Conservation (phyloP, 1,284 basidiomycete species). For the Ustilago vetiveriae region DNA sequence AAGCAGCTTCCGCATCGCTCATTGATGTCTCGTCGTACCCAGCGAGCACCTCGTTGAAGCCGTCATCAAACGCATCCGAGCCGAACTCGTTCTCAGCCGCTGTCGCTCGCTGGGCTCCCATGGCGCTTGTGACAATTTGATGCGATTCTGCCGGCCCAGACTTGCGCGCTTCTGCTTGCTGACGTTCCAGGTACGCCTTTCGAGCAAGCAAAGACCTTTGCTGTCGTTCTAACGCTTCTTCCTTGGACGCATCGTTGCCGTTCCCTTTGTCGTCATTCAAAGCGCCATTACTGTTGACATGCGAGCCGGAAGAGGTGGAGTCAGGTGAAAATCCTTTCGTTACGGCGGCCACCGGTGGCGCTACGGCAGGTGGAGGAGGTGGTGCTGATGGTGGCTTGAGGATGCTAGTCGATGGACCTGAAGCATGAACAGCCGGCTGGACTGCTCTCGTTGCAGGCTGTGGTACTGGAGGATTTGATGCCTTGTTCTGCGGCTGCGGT, state of each 20-base stretch:
- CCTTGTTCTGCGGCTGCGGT: background rate
- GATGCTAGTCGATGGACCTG: background rate
- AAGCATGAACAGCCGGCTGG: background rate
- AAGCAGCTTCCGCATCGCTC: slow-evolving; percentile 38
- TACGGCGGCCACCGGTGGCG: background rate
- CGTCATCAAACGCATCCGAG: slow-evolving; percentile 39
- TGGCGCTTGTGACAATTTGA: slow-evolving; percentile 2
- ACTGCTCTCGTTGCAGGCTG: background rate
- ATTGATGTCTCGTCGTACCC: slow-evolving; percentile 39
- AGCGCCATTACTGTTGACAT: background rate
- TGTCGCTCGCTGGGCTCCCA: background rate
- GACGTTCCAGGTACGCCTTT: slow-evolving; percentile 32
- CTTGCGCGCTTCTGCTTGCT: slow-evolving; percentile 26
- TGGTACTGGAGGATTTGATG: background rate
- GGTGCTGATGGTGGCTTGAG: background rate
- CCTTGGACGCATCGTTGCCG: background rate
- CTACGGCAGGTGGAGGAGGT: background rate
- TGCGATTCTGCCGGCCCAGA: background rate
- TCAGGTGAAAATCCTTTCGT: background rate
- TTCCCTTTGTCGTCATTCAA: background rate
- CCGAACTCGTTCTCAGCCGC: slow-evolving; percentile 18
- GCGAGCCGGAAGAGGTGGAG: background rate
- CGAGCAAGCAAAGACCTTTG: slow-evolving; percentile 38
- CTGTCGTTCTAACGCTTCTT: slow-evolving; percentile 20
- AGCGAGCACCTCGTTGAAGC: slow-evolving; percentile 24